These are phyloP conservation scores for Yarrowia deformans DNA, from an alignment of 805 yeast genomes.

Conservation along the genomic window DNA sequence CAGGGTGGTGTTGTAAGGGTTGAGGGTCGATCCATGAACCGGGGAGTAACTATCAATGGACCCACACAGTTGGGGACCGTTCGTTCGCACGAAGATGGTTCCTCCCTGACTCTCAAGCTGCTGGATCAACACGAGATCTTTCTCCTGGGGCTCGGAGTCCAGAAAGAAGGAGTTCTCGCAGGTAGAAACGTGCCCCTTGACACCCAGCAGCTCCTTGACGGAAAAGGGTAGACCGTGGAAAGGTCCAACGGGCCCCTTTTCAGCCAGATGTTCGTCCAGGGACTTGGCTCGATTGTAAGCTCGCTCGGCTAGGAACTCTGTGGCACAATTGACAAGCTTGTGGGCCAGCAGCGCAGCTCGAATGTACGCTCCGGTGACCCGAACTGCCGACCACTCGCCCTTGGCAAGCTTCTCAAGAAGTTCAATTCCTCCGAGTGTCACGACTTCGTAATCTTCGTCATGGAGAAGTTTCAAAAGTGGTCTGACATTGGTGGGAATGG, in stretches of 20 bases:
- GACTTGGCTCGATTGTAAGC: slow-evolving; percentile 64
- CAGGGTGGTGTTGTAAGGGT: slow-evolving; percentile 56
- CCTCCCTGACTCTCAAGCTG: slow-evolving; percentile 59
- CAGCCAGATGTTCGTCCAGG: slow-evolving; percentile 59
- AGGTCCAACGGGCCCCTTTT: slow-evolving; percentile 63
- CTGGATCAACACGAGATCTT: slow-evolving; percentile 52
- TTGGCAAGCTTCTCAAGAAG: slow-evolving; percentile 9
- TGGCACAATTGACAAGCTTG: slow-evolving; percentile 55
- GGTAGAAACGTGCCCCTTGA: slow-evolving; percentile 59
- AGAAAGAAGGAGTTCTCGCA: slow-evolving; percentile 53
- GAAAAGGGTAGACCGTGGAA: slow-evolving; percentile 73
- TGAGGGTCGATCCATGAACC: slow-evolving; percentile 57
- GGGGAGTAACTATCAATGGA: slow-evolving; percentile 57
- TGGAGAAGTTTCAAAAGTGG: slow-evolving; percentile 17
- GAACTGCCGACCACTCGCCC: slow-evolving; percentile 49
- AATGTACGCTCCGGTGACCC: slow-evolving; percentile 62
- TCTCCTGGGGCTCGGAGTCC: slow-evolving; percentile 49
- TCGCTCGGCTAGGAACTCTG: slow-evolving; percentile 60
- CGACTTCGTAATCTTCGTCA: slow-evolving; percentile 14
- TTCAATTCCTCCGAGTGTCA: slow-evolving; percentile 18
- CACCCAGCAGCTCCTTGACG: slow-evolving; percentile 59
- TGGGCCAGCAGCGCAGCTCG: slow-evolving; percentile 67
- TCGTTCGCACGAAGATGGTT: slow-evolving; percentile 62
- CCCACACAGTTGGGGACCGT: slow-evolving; percentile 60
- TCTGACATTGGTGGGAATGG: slow-evolving; percentile 14